Base-by-base conservation (phyloP, 1,139 yeast species). In the Candida labiduridarum region DNA sequence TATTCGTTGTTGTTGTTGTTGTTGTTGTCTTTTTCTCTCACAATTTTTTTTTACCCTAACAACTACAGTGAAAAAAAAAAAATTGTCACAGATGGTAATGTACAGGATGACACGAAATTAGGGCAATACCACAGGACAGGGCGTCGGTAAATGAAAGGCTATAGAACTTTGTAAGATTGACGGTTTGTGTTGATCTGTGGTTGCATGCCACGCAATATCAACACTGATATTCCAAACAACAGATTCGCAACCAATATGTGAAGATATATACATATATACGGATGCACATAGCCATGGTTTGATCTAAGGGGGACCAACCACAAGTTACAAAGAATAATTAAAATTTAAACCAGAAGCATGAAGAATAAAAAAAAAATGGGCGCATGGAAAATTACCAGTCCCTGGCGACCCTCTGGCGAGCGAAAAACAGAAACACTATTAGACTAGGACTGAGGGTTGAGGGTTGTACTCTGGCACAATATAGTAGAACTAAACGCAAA, bases 41-140 rank as follows among this genome's bases (percentile, higher is more conserved):
- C 44, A 9, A 41, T 38, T 38, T 38, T 38, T 38, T 19, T 18
- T 19, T 9, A 18, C 4, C 40, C 5, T 19, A 10, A 9, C 6
- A 12, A 19, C n/a, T n/a, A 18, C 30, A 15, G 15, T 19, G 15
- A 38, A 38, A 7, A 22, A 38, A 11, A 31, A 33, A 18, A 11
- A 3, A 2, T 41, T 43, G 45, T 43, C 22, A 33, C 33, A 43
- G 22, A 16, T 19, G 31, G 22, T 25, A 33, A 43, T 43, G 45
- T 43, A 43, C 45, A 43, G 45, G 45, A 43, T 18, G 39, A 43
- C 45, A 43, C 45, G 45, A 43, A n/a, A 15, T 22, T 22, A 22
- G 25, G 25, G 25, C 25, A 22, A 22, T n/a, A n/a, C 25, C 25
- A 22, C 25, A 22, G n/a, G n/a, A n/a, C 25, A 22, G 25, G 25